Conservation (phyloP, 2,329 filamentous ascomycete species). For the Penicillium sp. region DNA sequence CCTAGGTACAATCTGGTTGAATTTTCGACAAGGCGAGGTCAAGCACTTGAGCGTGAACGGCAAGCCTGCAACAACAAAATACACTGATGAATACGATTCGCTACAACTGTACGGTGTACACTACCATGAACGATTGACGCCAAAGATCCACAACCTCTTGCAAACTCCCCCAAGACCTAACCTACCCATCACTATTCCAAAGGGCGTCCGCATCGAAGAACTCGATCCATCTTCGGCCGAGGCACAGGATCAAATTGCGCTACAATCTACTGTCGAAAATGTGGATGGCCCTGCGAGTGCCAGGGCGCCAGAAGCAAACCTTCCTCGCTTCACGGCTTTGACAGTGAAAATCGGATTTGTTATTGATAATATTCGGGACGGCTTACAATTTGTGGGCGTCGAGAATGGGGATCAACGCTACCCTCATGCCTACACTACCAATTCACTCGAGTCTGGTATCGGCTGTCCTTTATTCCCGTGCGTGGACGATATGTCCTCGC, state of each 20-base stretch:
- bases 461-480: slow-evolving; percentile 87
- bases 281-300: slow-evolving; percentile 31
- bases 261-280: slow-evolving; percentile 34
- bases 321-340: slow-evolving; percentile 50
- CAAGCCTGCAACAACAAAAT: slow-evolving; percentile 33
- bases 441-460: slow-evolving; percentile 66
- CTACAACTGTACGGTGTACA: slow-evolving; percentile 49
- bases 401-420: slow-evolving; percentile 71
- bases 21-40: slow-evolving; percentile 55
- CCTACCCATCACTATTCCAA: slow-evolving; percentile 52
- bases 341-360: slow-evolving; percentile 66
- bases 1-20: slow-evolving; percentile 49
- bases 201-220: slow-evolving; percentile 54
- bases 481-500: slow-evolving; percentile 71
- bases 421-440: slow-evolving; percentile 83
- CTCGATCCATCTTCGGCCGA: slow-evolving; percentile 47
- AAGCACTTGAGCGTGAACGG: slow-evolving; percentile 44
- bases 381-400: slow-evolving; percentile 82
- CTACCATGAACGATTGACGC: slow-evolving; percentile 69
- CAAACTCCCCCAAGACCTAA: slow-evolving; percentile 48
- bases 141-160: slow-evolving; percentile 54
- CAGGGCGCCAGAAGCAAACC: slow-evolving; percentile 31
- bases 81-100: slow-evolving; percentile 40
- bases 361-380: slow-evolving; percentile 68
- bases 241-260: slow-evolving; percentile 38